Conservation (phyloP, 495 filamentous ascomycete species). For the Neurospora sp. region DNA sequence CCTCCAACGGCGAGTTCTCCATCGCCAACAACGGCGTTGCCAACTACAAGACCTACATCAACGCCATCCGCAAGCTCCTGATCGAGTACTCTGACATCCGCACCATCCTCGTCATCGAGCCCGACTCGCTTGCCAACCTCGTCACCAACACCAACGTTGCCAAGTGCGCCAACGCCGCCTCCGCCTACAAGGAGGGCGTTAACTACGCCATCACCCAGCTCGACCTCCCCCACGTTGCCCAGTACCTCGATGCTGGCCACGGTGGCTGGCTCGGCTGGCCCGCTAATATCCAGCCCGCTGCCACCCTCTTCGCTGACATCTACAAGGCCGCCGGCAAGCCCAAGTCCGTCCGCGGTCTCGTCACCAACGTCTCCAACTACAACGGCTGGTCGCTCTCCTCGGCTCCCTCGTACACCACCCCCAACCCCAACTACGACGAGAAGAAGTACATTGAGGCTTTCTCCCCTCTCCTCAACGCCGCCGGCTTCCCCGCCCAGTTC, state of each 20-base stretch:
- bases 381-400: constrained; percentile 46
- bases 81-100: constrained; percentile 44
- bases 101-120: constrained; percentile 52
- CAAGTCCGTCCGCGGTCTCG: constrained; percentile 56
- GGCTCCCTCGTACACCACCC: constrained; percentile 27
- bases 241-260: constrained; percentile 79
- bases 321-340: constrained; percentile 59
- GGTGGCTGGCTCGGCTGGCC: constrained; percentile 78
- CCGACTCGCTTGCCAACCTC: constrained; percentile 71
- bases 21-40: constrained; percentile 44
- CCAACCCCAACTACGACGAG: constrained; percentile 55
- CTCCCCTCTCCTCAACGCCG: constrained; percentile 45
- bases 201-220: constrained; percentile 61
- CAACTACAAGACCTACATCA: constrained; percentile 66
- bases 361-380: constrained; percentile 75
- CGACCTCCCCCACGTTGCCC: constrained; percentile 65
- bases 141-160: constrained; percentile 60
- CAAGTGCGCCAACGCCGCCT: constrained; percentile 53
- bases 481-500: constrained; percentile 60
- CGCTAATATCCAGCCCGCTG: constrained; percentile 63
- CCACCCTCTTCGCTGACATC: constrained; percentile 52
- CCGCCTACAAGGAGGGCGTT: constrained; percentile 56
- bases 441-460: constrained; percentile 59
- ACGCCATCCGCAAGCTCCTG: constrained; percentile 49
- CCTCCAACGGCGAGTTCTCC: constrained; percentile 65